These are phyloP conservation scores for Phytophthora kernoviae DNA, from an alignment of 352 stramenopile species.

Conservation along the genomic window DNA sequence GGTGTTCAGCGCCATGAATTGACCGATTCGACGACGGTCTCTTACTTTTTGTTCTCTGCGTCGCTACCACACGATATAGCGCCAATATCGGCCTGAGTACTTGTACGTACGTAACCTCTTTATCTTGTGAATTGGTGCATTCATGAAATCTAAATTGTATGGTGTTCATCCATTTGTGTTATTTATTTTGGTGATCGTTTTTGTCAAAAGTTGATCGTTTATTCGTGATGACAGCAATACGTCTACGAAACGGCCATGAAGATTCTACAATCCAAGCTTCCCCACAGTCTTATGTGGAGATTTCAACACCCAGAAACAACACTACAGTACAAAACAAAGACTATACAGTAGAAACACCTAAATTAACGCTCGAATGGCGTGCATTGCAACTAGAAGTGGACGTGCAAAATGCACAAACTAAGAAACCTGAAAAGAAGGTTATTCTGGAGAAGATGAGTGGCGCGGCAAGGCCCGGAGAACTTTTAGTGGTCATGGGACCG, in stretches of 20 bases:
- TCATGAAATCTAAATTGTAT: too few relatives aligned
- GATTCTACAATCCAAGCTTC: neutral
- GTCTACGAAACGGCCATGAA: neutral
- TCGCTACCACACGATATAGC: too few relatives aligned
- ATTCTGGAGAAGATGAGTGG: conserved; percentile 62
- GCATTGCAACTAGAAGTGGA: conserved; percentile 35
- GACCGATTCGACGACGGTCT: too few relatives aligned
- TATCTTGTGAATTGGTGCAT: too few relatives aligned
- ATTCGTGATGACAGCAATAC: neutral
- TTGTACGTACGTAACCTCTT: too few relatives aligned
- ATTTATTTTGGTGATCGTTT: neutral
- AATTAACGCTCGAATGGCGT: conserved; percentile 42
- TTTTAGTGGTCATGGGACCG: conserved; percentile 74
- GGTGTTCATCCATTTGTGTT: too few relatives aligned
- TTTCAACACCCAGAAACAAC: neutral
- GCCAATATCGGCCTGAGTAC: too few relatives aligned
- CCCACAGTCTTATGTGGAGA: neutral
- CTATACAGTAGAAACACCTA: conserved; percentile 10
- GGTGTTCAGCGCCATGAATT: too few relatives aligned
- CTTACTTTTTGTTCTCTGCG: too few relatives aligned
- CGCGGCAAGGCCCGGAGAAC: conserved; percentile 49
- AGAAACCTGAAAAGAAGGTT: conserved; percentile 43
- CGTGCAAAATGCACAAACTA: conserved; percentile 47
- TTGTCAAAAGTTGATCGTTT: neutral
- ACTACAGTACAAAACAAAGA: neutral